A percentile compares a stretch with the other conserved stretches of the same genome.
phyloP scores from a whole-genome alignment of 2,329 filamentous ascomycete species.

The Penicillium sp. region DNA sequence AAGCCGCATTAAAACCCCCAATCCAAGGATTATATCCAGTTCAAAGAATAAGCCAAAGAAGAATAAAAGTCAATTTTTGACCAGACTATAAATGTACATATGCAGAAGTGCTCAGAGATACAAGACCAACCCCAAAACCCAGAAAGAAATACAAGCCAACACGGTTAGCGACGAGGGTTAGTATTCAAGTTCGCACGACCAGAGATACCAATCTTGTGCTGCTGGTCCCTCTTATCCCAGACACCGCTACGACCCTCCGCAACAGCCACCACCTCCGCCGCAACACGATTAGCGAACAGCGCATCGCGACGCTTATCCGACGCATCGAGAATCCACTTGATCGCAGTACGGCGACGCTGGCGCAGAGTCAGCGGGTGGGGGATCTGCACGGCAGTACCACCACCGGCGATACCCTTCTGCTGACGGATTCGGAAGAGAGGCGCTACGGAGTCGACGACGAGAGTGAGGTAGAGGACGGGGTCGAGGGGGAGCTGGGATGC shows the following conservation, averaged over 20 bases:
- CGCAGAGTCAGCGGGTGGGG: slow-evolving; percentile 73
- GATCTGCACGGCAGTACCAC: slow-evolving; percentile 78
- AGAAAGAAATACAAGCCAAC: slow-evolving; percentile 3
- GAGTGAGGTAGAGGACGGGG: slow-evolving; percentile 81
- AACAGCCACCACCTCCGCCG: slow-evolving; percentile 81
- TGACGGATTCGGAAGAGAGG: slow-evolving; percentile 78
- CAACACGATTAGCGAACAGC: slow-evolving; percentile 73
- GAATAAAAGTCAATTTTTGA: slow-evolving; percentile 10
- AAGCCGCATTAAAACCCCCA: background rate
- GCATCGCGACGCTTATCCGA: slow-evolving; percentile 73
- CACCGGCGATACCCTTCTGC: slow-evolving; percentile 76
- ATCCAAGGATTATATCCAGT: background rate
- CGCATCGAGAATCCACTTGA: slow-evolving; percentile 86
- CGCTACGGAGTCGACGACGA: slow-evolving; percentile 89
- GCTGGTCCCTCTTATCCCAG: slow-evolving; percentile 74
- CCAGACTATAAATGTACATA: slow-evolving; percentile 20
- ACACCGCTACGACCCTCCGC: slow-evolving; percentile 79
- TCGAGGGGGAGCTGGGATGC: slow-evolving; percentile 79
- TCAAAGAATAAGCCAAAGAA: background rate
- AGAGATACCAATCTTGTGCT: slow-evolving; percentile 79
- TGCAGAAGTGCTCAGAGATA: slow-evolving; percentile 17
- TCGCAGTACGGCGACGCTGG: slow-evolving; percentile 73
- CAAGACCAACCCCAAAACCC: slow-evolving; percentile 11
- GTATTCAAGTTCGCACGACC: slow-evolving; percentile 68
- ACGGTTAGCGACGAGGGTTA: slow-evolving; percentile 24